phyloP scores from a whole-genome alignment of 140 eudicot species.

The Stevia rebaudiana region DNA sequence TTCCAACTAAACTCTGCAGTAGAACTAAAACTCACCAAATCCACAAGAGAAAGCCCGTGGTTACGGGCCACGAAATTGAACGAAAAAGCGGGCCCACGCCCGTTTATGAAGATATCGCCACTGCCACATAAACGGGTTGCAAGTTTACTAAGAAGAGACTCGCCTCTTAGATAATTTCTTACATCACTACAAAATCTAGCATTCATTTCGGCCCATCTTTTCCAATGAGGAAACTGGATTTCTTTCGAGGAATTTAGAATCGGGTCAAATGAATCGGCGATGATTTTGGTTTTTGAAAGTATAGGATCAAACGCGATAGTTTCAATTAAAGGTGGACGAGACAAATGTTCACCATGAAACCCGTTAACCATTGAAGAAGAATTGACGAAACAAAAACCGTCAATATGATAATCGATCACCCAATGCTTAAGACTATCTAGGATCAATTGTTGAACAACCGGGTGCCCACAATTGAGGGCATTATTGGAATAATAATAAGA shows the following conservation, averaged over 20 bases:
- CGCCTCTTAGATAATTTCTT: constrained; percentile 69
- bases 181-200: constrained; percentile 47
- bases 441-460: constrained; percentile 72
- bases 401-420: constrained; percentile 85
- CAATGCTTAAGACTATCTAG: constrained; percentile 83
- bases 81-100: constrained; percentile 88
- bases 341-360: constrained; percentile 56
- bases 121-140: constrained; percentile 98
- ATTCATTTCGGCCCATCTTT: constrained; percentile 93
- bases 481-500: constrained; percentile 41
- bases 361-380: constrained; percentile 64
- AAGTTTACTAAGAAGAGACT: constrained; percentile 61
- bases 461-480: constrained; percentile 67
- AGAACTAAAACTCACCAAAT: constrained; percentile 80
- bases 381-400: constrained; percentile 78
- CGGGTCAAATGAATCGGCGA: constrained; percentile 77
- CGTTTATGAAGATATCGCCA: constrained; percentile 65
- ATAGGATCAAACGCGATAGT: constrained; percentile 80
- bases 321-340: constrained; percentile 94
- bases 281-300: constrained; percentile 66
- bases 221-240: constrained; percentile 84
- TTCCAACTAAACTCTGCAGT: constrained; percentile 78
- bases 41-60: constrained; percentile 72
- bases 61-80: constrained; percentile 70
- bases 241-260: constrained; percentile 36